Percentiles rank a stretch among this genome's conserved stretches.
phyloP scores from a whole-genome alignment of 2,329 filamentous ascomycete genomes.

The Epichloe gansuensis region DNA sequence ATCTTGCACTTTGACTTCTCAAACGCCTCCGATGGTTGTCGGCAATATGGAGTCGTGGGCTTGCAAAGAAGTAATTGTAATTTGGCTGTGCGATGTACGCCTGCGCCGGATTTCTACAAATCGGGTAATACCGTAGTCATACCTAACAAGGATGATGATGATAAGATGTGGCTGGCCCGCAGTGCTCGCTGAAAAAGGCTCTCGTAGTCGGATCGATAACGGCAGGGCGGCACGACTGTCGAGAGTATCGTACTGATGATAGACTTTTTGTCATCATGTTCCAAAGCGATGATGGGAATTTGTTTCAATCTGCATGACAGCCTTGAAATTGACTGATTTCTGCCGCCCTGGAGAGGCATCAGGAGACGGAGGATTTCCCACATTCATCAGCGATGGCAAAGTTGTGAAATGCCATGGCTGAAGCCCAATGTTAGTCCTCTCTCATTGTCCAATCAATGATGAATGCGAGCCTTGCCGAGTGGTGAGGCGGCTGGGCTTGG shows the following conservation, averaged over 20 bases:
- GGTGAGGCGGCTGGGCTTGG: neutral
- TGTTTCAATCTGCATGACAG: too few species aligned
- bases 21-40: neutral
- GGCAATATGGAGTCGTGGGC: neutral
- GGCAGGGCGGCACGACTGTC: too few species aligned
- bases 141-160: neutral
- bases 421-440: too few species aligned
- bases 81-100: neutral
- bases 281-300: too few species aligned
- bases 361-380: neutral
- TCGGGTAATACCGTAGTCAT: neutral
- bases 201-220: neutral
- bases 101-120: neutral
- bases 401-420: conserved; percentile 3
- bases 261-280: too few species aligned
- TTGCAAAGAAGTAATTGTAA: neutral
- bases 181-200: neutral
- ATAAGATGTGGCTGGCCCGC: neutral
- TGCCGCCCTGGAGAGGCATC: too few species aligned
- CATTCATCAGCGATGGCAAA: conserved; percentile 1
- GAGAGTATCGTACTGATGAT: too few species aligned
- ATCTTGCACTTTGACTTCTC: neutral
- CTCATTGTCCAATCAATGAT: too few species aligned
- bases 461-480: neutral
- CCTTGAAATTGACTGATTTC: too few species aligned